Base-by-base conservation (phyloP, 2,329 filamentous ascomycete genomes). In the Aspergillus vadensis region DNA sequence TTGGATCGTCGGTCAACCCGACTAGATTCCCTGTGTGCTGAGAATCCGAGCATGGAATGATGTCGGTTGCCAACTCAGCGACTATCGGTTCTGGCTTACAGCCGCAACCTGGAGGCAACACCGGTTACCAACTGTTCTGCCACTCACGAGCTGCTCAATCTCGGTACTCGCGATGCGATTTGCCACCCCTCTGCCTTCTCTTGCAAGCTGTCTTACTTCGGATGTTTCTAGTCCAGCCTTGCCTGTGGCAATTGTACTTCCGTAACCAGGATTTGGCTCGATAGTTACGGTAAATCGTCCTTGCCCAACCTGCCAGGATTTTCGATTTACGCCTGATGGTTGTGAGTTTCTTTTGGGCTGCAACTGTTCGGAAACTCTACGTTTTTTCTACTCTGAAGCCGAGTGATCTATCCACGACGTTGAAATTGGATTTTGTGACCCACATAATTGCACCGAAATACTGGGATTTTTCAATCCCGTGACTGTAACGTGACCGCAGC, bases 401-500 rank as follows among this genome's bases (percentile, higher is more conserved):
- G 39, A 48, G 55, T 50, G 52, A 38, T 43, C 41, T 50, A 58
- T 52, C 58, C 63, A 65, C 64, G 74, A 78, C 72, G 75, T 77
- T 75, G 66, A 70, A 74, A 72, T 77, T 76, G 73, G 66, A 76
- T 75, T 77, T 63, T 59, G 49, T 60, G 70, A 72, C 74, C 71
- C 72, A 71, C 71, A 70, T 75, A 68, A 67, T 69, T 59, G 66
- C 65, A 71, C 74, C 76, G 74, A 66, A 62, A 67, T 65, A 66
- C 65, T 69, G 76, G 76, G 73, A 70, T 69, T 64, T 60, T 70
- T 61, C 66, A 65, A 68, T 78, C 76, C 73, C 74, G 75, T 78
- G 76, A 77, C 72, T 66, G 61, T 65, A 70, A 69, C 69, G 67
- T 68, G 55, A 68, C 73, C 70, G 69, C 70, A 69, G 67, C 62